These are phyloP conservation scores for Monascus ruber DNA, from an alignment of 2,329 filamentous ascomycete species.

Conservation along the genomic window DNA sequence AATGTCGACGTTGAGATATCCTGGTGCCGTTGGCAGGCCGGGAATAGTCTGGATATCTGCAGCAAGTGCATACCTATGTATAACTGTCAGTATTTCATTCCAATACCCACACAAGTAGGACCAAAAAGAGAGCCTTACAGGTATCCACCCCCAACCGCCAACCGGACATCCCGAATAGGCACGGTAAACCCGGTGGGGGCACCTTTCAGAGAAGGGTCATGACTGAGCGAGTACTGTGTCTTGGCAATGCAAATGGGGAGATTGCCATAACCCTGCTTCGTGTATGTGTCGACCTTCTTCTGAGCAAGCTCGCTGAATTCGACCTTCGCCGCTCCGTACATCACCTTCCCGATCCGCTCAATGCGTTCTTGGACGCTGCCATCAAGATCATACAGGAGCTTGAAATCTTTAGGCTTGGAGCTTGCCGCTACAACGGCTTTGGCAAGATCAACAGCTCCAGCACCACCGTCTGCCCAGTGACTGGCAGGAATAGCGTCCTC, in stretches of 20 bases:
- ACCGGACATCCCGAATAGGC: slow-evolving; percentile 83
- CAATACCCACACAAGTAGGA: slow-evolving; percentile 13
- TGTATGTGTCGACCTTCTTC: slow-evolving; percentile 94
- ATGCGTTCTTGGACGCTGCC: slow-evolving; percentile 79
- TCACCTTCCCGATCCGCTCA: slow-evolving; percentile 75
- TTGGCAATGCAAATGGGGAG: slow-evolving; percentile 95
- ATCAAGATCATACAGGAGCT: slow-evolving; percentile 71
- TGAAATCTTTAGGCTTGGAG: slow-evolving; percentile 75
- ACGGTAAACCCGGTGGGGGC: slow-evolving; percentile 90
- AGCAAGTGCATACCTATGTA: slow-evolving; percentile 67
- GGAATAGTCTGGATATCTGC: slow-evolving; percentile 98
- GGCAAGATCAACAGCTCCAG: slow-evolving; percentile 78
- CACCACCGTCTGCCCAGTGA: slow-evolving; percentile 93
- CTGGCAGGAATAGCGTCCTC: slow-evolving; percentile 89
- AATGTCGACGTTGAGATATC: slow-evolving; percentile 85
- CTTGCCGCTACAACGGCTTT: slow-evolving; percentile 74
- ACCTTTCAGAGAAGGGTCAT: slow-evolving; percentile 88
- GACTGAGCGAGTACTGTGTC: slow-evolving; percentile 93
- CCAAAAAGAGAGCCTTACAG: slow-evolving; percentile 44
- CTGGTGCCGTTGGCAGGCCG: slow-evolving; percentile 84
- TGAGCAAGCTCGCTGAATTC: slow-evolving; percentile 91
- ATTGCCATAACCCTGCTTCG: slow-evolving; percentile 80
- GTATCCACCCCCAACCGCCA: slow-evolving; percentile 91
- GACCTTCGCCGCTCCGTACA: slow-evolving; percentile 86
- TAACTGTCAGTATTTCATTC: slow-evolving; percentile 10